These are phyloP conservation scores for Pyrenophora seminiperda DNA, from an alignment of 2,329 filamentous ascomycete species.

Conservation along the genomic window DNA sequence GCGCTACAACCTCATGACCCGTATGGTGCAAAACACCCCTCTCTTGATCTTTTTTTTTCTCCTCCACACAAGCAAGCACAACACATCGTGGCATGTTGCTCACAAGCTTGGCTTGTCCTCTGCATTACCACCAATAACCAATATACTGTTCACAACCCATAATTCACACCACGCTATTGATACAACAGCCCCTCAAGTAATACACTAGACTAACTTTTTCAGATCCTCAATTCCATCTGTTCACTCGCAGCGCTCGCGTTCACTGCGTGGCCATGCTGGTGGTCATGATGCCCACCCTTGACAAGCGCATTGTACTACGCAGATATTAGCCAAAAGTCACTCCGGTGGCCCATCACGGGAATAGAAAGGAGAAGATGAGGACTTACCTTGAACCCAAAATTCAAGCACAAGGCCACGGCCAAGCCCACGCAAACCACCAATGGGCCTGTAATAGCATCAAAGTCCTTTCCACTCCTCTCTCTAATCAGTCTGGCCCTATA, in stretches of 20 bases:
- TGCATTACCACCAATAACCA: not conserved
- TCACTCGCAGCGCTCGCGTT: conserved; percentile 16
- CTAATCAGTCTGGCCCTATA: conserved; percentile 78
- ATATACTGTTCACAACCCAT: too few species aligned
- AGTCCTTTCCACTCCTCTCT: conserved; percentile 85
- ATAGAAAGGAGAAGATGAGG: not conserved
- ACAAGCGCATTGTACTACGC: conserved; percentile 29
- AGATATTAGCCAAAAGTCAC: not conserved
- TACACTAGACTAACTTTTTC: not conserved
- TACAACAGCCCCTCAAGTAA: too few species aligned
- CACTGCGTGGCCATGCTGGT: conserved; percentile 10
- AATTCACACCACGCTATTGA: too few species aligned
- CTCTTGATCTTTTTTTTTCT: too few species aligned
- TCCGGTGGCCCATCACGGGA: not conserved
- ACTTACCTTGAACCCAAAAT: conserved; percentile 82
- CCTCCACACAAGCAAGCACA: not conserved
- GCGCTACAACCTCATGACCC: too few species aligned
- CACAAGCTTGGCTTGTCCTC: too few species aligned
- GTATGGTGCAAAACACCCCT: too few species aligned
- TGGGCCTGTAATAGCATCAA: conserved; percentile 87
- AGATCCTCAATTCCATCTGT: conserved; percentile 28
- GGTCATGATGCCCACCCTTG: conserved; percentile 14
- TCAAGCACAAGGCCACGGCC: conserved; percentile 77
- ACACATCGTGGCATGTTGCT: too few species aligned
- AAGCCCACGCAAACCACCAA: conserved; percentile 81